phyloP scores from a whole-genome alignment of 2,329 filamentous ascomycete species.

The Blastomyces gilchristii region DNA sequence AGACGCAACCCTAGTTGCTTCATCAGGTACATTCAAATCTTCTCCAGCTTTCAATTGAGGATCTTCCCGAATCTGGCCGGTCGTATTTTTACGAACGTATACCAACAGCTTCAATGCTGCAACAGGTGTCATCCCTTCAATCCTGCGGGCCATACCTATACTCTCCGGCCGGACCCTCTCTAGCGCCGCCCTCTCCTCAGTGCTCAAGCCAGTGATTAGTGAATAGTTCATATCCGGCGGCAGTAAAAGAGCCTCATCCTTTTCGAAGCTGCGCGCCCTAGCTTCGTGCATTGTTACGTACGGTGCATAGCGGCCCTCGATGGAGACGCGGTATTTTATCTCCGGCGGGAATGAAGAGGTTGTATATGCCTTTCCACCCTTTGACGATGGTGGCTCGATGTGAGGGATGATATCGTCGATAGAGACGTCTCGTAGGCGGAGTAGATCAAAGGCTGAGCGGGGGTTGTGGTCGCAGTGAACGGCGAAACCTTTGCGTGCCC shows the following conservation, averaged over 20 bases:
- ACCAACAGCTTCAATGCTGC: slow-evolving; percentile 37
- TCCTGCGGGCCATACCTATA: slow-evolving; percentile 73
- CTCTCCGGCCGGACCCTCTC: slow-evolving; percentile 65
- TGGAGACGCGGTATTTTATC: slow-evolving; percentile 59
- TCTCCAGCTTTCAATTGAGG: neutral
- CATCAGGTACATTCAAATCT: neutral
- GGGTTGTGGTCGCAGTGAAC: slow-evolving; percentile 54
- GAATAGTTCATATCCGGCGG: slow-evolving; percentile 69
- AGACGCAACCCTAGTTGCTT: neutral
- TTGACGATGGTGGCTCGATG: slow-evolving; percentile 31
- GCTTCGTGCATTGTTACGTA: slow-evolving; percentile 66
- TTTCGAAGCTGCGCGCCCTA: slow-evolving; percentile 55
- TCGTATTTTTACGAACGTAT: slow-evolving; percentile 27
- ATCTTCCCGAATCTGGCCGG: neutral
- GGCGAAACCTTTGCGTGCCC: slow-evolving; percentile 60
- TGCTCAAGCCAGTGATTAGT: slow-evolving; percentile 60
- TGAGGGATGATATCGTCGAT: slow-evolving; percentile 48
- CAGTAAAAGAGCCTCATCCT: slow-evolving; percentile 65
- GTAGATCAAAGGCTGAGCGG: slow-evolving; percentile 67
- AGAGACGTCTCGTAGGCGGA: slow-evolving; percentile 55
- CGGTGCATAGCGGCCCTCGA: slow-evolving; percentile 78
- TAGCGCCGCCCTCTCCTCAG: slow-evolving; percentile 66
- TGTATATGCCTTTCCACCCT: slow-evolving; percentile 33
- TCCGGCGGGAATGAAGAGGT: slow-evolving; percentile 41
- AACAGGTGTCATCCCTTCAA: slow-evolving; percentile 59